phyloP scores from a whole-genome alignment of 176 grass and related monocot genomes.

The Bolboschoenus planiculmis region DNA sequence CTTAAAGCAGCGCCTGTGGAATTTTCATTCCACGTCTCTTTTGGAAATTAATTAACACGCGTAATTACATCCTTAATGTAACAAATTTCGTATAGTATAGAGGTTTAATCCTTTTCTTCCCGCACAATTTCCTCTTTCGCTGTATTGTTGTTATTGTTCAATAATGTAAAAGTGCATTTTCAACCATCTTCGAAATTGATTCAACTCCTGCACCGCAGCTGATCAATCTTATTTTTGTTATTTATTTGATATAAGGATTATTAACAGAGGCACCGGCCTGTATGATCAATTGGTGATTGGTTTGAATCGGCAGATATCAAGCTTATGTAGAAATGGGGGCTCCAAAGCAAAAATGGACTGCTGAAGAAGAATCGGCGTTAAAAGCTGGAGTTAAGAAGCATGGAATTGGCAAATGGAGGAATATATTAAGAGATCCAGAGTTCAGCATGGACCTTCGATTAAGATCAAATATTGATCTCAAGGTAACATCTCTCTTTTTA shows the following conservation, averaged over 20 bases:
- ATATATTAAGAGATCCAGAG: slow-evolving; percentile 81
- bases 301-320: slow-evolving; percentile 7
- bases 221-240: background rate
- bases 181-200: background rate
- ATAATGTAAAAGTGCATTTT: background rate
- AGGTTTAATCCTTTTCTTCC: background rate
- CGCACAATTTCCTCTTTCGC: background rate
- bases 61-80: background rate
- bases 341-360: slow-evolving; percentile 90
- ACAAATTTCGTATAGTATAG: background rate
- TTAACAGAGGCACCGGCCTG: background rate
- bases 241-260: background rate
- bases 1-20: background rate
- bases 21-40: background rate
- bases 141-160: background rate
- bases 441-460: slow-evolving; percentile 55
- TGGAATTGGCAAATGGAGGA: slow-evolving; percentile 86
- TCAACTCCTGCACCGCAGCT: background rate
- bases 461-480: slow-evolving; percentile 97
- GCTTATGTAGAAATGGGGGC: slow-evolving; percentile 54
- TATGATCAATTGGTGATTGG: background rate
- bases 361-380: slow-evolving; percentile 80
- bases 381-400: slow-evolving; percentile 91
- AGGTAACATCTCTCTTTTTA: slow-evolving; percentile 34
- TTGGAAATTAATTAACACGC: background rate